Evolutionary conservation across 441 rosid genomes (phyloP).

Genomic region (Mallotus japonicus): DNA sequence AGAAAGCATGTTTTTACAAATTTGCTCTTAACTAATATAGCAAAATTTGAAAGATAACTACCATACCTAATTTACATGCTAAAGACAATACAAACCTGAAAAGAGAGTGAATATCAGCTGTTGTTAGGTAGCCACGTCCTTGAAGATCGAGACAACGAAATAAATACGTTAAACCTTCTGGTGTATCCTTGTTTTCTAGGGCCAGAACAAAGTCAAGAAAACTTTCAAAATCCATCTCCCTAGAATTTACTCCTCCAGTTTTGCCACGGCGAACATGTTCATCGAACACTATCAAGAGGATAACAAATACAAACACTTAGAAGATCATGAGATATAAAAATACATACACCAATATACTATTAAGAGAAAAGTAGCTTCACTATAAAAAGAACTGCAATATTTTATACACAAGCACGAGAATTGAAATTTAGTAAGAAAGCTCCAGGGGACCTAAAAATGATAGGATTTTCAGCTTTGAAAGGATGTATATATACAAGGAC

Average conservation of each 20-base stretch:
- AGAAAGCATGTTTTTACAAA: neutral
- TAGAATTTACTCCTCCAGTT: slow-evolving; percentile 55
- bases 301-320: slow-evolving; percentile 12
- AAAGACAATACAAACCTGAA: slow-evolving; percentile 58
- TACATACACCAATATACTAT: too few relatives aligned
- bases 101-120: slow-evolving; percentile 96
- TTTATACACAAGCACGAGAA: neutral
- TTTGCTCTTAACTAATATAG: neutral
- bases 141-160: slow-evolving; percentile 92
- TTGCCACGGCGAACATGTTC: slow-evolving; percentile 91
- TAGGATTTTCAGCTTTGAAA: neutral
- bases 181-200: slow-evolving; percentile 91
- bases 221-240: slow-evolving; percentile 98
- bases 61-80: neutral
- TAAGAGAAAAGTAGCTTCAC: neutral
- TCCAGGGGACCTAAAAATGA: neutral
- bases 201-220: slow-evolving; percentile 94
- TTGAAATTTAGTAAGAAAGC: neutral
- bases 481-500: neutral
- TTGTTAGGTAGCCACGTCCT: slow-evolving; percentile 84
- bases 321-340: neutral
- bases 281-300: slow-evolving; percentile 62
- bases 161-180: slow-evolving; percentile 91
- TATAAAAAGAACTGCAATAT: slow-evolving; percentile 4
- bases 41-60: slow-evolving; percentile 3